Evolutionary conservation across 2,329 filamentous ascomycete genomes (phyloP), one percentile per base, ranked within the genome.

Genomic region (Penicillium sp.): DNA sequence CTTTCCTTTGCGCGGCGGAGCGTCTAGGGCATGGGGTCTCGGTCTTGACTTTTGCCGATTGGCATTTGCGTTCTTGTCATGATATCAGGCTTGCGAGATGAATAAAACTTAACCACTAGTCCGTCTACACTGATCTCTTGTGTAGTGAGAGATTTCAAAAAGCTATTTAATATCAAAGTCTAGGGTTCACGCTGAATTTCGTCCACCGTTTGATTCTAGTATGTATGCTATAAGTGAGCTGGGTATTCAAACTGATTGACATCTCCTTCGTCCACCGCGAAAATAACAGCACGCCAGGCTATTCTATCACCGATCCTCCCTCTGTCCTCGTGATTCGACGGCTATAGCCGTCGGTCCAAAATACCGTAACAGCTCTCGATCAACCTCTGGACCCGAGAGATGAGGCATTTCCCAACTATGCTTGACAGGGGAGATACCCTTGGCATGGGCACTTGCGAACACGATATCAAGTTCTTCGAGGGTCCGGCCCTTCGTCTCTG

Each of bases 391-490:
- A 5, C 34, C 38, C n/a, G 38, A 40, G 4, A 40, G 38, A 16
- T 40, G 38, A 40, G 38, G 38, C 38, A 40, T 40, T 11, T 40
- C 18, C 38, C n/a, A 40, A 7, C 38, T 40, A 10, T 40, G 38
- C 38, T 40, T 18, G 6, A 40, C 38, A 11, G 38, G 38, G 1
- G 34, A 36, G 34, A 36, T 36, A n/a, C 34, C 34, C 34, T 36
- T 36, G 13, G 34, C 34, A 36, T 36, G 11, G 34, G 34, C 34
- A 36, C 34, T 36, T 13, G 34, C 34, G 54, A 69, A 69, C 51
- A 70, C 63, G 13, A 66, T 59, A 46, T 71, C 69, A 44, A 71
- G 64, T 43, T 71, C 68, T 49, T 72, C 68, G n/a, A 71, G 52
- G 3, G 59, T 59, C 21, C 68, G 65, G 9, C 62, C 55, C 11